phyloP scores from a whole-genome alignment of 2,329 filamentous ascomycete genomes.

The Talaromyces piceae region DNA sequence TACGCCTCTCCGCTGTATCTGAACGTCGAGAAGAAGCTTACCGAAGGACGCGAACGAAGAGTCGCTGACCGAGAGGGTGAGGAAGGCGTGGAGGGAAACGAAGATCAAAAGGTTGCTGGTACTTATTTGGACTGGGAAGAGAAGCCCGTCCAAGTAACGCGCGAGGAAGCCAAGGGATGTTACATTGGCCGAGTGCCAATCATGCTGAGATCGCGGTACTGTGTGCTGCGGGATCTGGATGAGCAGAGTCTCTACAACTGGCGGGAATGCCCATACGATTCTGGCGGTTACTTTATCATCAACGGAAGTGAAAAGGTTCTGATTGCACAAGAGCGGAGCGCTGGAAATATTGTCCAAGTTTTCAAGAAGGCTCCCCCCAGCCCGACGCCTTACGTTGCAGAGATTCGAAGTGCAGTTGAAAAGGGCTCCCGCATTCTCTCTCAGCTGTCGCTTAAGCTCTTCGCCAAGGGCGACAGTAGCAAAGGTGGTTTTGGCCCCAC shows the following conservation, averaged over 20 bases:
- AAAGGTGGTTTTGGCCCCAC: conserved; percentile 77
- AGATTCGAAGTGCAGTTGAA: conserved; percentile 93
- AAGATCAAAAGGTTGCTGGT: conserved; percentile 39
- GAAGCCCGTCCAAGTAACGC: conserved; percentile 45
- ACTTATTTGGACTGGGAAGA: conserved; percentile 44
- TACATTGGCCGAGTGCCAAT: conserved; percentile 95
- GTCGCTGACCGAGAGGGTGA: conserved; percentile 60
- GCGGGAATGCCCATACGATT: conserved; percentile 97
- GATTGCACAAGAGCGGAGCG: conserved; percentile 94
- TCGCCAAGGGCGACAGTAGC: conserved; percentile 72
- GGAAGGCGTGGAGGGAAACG: conserved; percentile 46
- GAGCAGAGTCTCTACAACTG: conserved; percentile 83
- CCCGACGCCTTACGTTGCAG: conserved; percentile 84
- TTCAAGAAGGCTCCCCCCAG: conserved; percentile 97
- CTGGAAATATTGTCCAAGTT: conserved; percentile 97
- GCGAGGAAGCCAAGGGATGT: conserved; percentile 56
- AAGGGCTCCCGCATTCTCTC: conserved; percentile 94
- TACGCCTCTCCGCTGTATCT: conserved; percentile 90
- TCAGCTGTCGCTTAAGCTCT: conserved; percentile 83
- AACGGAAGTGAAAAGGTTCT: conserved; percentile 98
- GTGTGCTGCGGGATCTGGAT: conserved; percentile 72
- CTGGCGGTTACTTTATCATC: conserved; percentile 98
- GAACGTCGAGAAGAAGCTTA: conserved; percentile 76
- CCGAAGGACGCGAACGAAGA: conserved; percentile 69
- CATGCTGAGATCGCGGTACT: conserved; percentile 97